A percentile compares a stretch with the other conserved stretches of the same genome.
Conservation (phyloP, 2,329 filamentous ascomycete genomes). For the Cryphonectria japonica region DNA sequence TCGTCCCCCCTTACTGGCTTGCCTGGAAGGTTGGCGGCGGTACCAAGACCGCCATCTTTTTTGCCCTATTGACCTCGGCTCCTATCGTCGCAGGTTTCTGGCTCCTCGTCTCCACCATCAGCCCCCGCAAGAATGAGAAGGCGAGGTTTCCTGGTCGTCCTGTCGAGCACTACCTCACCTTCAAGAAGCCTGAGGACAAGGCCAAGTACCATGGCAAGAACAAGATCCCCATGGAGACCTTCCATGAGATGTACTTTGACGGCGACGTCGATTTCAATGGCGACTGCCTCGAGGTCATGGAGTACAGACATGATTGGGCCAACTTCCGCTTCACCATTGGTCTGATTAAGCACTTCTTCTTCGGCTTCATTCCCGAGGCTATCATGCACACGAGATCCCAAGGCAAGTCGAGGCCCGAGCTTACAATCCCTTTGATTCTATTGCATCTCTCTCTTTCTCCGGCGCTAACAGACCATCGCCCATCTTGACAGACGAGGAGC, state of each 20-base stretch:
- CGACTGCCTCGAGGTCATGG: conserved; percentile 84
- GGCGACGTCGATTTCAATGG: conserved; percentile 95
- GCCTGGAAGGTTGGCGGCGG: conserved; percentile 85
- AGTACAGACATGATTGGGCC: conserved; percentile 97
- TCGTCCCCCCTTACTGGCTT: conserved; percentile 76
- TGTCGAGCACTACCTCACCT: conserved; percentile 87
- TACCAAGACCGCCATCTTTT: conserved; percentile 84
- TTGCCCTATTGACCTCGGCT: conserved; percentile 75
- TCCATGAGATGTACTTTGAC: conserved; percentile 98
- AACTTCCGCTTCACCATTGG: conserved; percentile 88
- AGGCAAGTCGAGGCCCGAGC: conserved; percentile 51
- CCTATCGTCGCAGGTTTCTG: conserved; percentile 85
- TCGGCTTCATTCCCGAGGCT: conserved; percentile 85
- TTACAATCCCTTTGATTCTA: not conserved
- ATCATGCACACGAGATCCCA: conserved; percentile 92
- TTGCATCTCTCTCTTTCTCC: not conserved
- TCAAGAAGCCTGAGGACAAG: conserved; percentile 67
- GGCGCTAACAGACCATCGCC: not conserved
- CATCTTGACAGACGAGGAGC: conserved; percentile 76
- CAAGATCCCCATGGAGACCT: conserved; percentile 89
- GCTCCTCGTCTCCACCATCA: conserved; percentile 77
- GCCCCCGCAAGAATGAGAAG: conserved; percentile 92
- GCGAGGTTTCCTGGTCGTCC: conserved; percentile 82
- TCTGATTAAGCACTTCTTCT: conserved; percentile 86
- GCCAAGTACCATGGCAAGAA: conserved; percentile 74